Percentiles rank a stretch among this genome's conserved stretches.
Conservation (phyloP, 306 rosid genomes). For the Pyrus betulifolia region DNA sequence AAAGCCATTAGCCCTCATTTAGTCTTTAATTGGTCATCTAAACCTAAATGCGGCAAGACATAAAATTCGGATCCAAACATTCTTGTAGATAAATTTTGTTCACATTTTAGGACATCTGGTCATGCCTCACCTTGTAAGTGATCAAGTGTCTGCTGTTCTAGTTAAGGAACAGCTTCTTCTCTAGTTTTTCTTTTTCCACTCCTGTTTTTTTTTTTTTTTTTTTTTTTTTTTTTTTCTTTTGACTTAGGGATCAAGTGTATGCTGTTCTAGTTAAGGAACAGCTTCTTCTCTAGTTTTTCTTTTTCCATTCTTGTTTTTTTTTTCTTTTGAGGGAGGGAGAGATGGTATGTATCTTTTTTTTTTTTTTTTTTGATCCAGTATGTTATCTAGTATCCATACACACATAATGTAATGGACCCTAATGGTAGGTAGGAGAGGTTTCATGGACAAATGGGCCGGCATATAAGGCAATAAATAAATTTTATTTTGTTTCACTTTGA, state of each 20-base stretch:
- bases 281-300: background rate
- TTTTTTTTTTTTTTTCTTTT: background rate
- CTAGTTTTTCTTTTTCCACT: background rate
- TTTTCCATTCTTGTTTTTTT: background rate
- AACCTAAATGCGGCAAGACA: background rate
- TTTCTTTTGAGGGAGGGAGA: background rate
- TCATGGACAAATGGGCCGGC: background rate
- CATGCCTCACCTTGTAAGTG: background rate
- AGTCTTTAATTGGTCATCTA: background rate
- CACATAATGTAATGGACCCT: background rate
- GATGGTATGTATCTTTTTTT: background rate
- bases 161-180: background rate
- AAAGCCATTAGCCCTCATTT: background rate
- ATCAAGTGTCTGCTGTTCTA: background rate
- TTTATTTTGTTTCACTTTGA: background rate
- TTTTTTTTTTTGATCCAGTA: background rate
- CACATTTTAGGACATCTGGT: background rate
- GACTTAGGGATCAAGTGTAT: background rate
- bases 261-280: background rate
- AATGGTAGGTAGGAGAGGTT: background rate
- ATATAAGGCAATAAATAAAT: background rate
- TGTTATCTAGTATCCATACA: background rate
- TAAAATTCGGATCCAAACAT: background rate
- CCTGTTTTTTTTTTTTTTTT: background rate
- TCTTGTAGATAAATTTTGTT: constrained; percentile 19